Conservation (phyloP, 2,329 filamentous ascomycete genomes). For the Colletotrichum sp. region DNA sequence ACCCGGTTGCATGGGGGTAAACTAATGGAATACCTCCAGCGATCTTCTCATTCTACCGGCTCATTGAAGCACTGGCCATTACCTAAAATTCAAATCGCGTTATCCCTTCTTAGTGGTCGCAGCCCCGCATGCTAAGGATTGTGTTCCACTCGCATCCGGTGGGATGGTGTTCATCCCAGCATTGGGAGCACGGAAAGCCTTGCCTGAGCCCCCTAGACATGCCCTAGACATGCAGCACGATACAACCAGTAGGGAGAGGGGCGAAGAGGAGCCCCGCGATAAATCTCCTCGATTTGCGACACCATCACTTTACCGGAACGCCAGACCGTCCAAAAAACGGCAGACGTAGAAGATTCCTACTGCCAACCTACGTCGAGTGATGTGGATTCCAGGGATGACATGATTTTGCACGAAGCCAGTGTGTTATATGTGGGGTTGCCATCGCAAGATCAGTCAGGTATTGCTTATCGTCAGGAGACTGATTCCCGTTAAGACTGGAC, state of each 20-base stretch:
- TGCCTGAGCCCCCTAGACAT: background rate
- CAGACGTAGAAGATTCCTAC: background rate
- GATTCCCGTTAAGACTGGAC: background rate
- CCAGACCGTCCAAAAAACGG: background rate
- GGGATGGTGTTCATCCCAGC: background rate
- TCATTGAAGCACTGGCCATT: background rate
- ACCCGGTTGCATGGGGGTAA: no score
- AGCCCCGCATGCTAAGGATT: background rate
- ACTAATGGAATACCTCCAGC: no score
- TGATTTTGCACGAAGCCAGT: background rate
- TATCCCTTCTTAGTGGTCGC: background rate
- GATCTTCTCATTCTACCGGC: background rate
- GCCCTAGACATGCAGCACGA: background rate
- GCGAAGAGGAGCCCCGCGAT: background rate
- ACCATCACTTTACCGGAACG: rapidly evolving
- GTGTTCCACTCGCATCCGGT: background rate
- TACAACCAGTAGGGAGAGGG: background rate
- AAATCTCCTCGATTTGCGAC: background rate
- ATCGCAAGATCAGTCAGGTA: rapidly evolving
- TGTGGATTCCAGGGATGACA: background rate
- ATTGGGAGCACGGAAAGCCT: no score
- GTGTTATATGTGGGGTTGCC: rapidly evolving
- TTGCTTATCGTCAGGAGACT: background rate
- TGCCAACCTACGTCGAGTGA: background rate
- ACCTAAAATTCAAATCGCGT: background rate